Conservation (phyloP, 805 yeast species). For the Barnettozyma wickerhamii region DNA sequence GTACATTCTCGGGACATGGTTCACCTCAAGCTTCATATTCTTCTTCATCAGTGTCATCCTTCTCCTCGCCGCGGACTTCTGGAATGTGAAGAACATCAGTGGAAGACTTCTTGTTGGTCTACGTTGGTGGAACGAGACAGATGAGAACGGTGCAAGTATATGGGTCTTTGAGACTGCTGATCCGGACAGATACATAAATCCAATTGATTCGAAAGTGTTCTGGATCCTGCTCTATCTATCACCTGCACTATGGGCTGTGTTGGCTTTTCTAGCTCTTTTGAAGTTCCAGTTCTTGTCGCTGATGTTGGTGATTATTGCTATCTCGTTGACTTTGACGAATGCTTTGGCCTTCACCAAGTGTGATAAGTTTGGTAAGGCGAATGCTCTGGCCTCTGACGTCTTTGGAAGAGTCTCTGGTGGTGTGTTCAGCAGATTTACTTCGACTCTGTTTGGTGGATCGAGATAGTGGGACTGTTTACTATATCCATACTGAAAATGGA, state of each 20-base stretch:
- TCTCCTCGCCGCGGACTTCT: conserved; percentile 82
- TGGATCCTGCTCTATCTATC: conserved; percentile 76
- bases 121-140: conserved; percentile 95
- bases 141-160: conserved; percentile 39
- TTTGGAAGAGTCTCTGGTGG: conserved; percentile 49
- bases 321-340: conserved; percentile 72
- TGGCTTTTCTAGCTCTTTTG: conserved; percentile 74
- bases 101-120: conserved; percentile 89
- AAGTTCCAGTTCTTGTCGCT: conserved; percentile 70
- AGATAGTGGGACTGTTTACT: background rate
- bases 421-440: conserved; percentile 43
- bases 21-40: conserved; percentile 63
- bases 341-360: conserved; percentile 89
- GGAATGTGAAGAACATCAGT: conserved; percentile 88
- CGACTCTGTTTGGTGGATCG: conserved; percentile 16
- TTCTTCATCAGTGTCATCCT: conserved; percentile 77
- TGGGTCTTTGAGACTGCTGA: conserved; percentile 92
- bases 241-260: conserved; percentile 70
- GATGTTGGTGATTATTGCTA: conserved; percentile 59
- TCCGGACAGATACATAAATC: conserved; percentile 68
- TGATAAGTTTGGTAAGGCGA: conserved; percentile 88
- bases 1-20: conserved; percentile 66
- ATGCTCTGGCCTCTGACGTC: conserved; percentile 54
- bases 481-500: no score
- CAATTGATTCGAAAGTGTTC: conserved; percentile 85